phyloP scores from a whole-genome alignment of 805 yeast genomes.

The Cyberlindnera xishuangbannaensis region DNA sequence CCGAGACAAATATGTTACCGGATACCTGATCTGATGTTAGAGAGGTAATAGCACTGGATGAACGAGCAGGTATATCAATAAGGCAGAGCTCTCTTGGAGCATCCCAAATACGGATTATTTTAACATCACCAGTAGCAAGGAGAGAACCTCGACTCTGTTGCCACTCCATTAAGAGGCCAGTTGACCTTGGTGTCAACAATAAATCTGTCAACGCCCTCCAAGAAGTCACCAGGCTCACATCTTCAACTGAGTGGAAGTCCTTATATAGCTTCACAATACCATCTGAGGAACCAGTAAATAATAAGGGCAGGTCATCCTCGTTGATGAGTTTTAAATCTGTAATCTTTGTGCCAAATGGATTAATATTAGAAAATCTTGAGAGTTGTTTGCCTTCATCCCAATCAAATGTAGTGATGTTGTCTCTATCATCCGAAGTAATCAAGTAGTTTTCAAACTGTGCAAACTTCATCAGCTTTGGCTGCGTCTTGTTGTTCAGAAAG shows the following conservation, averaged over 20 bases:
- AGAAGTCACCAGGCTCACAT: slow-evolving; percentile 64
- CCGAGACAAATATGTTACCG: slow-evolving; percentile 84
- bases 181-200: slow-evolving; percentile 69
- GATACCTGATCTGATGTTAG: slow-evolving; percentile 94
- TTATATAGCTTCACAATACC: slow-evolving; percentile 88
- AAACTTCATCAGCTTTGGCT: slow-evolving; percentile 72
- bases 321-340: slow-evolving; percentile 83
- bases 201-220: slow-evolving; percentile 94
- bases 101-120: slow-evolving; percentile 90
- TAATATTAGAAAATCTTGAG: slow-evolving; percentile 72
- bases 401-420: slow-evolving; percentile 80
- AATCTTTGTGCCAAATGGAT: slow-evolving; percentile 82
- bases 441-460: slow-evolving; percentile 87
- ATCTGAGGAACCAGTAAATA: slow-evolving; percentile 87
- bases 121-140: slow-evolving; percentile 90
- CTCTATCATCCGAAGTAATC: slow-evolving; percentile 77
- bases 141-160: slow-evolving; percentile 92
- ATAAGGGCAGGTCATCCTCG: slow-evolving; percentile 85
- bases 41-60: slow-evolving; percentile 82
- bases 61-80: slow-evolving; percentile 85
- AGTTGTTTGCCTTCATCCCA: slow-evolving; percentile 62
- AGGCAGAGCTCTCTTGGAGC: slow-evolving; percentile 89
- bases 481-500: slow-evolving; percentile 64
- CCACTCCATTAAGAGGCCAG: slow-evolving; percentile 90
- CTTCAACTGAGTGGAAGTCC: slow-evolving; percentile 54